Evolutionary conservation across 495 filamentous ascomycete species (phyloP).

Genomic region (Xylaria scruposa): DNA sequence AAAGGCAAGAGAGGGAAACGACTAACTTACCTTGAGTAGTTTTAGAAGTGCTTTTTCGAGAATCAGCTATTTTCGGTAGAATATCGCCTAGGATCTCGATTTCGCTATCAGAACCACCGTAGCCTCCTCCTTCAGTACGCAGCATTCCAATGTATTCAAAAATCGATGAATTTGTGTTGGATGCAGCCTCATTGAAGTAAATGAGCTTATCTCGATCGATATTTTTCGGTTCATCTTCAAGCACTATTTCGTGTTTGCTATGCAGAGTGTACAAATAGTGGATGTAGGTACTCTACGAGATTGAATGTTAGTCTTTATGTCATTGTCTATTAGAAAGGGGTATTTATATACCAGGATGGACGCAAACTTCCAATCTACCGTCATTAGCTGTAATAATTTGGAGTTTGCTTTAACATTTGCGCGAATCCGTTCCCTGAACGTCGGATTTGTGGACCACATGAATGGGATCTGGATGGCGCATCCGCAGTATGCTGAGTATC

Average conservation of each 20-base stretch:
- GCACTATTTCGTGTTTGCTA: background rate
- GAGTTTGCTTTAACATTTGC: conserved; percentile 11
- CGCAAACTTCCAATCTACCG: conserved; percentile 13
- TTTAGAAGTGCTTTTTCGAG: background rate
- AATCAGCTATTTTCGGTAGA: background rate
- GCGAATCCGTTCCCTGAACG: background rate
- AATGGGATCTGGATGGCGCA: conserved; percentile 21
- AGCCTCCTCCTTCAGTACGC: conserved; percentile 9
- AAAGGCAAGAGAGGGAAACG: background rate
- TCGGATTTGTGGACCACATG: background rate
- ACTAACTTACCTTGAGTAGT: background rate
- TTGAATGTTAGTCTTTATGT: background rate
- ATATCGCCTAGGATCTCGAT: background rate
- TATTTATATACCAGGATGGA: conserved; percentile 5
- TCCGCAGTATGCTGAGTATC: conserved; percentile 16
- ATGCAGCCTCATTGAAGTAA: background rate
- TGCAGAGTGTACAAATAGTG: conserved; percentile 11
- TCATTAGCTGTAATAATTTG: conserved; percentile 15
- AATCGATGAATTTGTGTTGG: background rate
- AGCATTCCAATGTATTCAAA: conserved; percentile 13
- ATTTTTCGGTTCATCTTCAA: conserved; percentile 5
- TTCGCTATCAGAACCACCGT: conserved; percentile 6
- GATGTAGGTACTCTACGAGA: conserved; percentile 1
- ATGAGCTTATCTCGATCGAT: background rate
- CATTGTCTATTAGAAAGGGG: background rate